Evolutionary conservation across 768 basidiomycete genomes (phyloP).

Genomic region (Lentinula sp.): DNA sequence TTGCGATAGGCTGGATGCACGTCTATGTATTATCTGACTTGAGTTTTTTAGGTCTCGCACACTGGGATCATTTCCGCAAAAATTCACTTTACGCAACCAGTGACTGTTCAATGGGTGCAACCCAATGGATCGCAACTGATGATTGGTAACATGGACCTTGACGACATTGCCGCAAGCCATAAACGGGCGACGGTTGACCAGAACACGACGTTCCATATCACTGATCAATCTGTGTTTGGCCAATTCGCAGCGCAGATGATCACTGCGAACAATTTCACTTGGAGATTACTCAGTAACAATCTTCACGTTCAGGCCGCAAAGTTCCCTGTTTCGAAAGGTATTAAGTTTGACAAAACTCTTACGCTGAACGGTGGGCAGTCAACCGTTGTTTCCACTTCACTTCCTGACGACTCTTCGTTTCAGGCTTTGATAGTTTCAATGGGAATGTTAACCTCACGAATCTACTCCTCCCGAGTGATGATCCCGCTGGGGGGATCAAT

Average conservation of each 20-base stretch:
- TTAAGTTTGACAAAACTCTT: conserved; percentile 58
- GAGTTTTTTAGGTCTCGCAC: conserved; percentile 45
- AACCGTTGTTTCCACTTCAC: not conserved
- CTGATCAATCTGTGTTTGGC: conserved; percentile 51
- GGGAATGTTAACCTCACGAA: conserved; percentile 49
- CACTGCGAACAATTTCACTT: conserved; percentile 61
- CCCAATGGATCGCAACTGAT: conserved; percentile 36
- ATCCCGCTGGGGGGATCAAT: conserved; percentile 61
- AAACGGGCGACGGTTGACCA: conserved; percentile 62
- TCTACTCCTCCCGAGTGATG: conserved; percentile 61
- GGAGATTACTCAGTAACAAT: conserved; percentile 52
- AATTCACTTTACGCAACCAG: conserved; percentile 53
- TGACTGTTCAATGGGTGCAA: conserved; percentile 55
- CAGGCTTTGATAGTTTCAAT: conserved; percentile 60
- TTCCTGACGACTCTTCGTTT: not conserved
- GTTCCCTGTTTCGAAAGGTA: conserved; percentile 60
- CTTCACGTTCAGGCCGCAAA: conserved; percentile 60
- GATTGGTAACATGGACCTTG: conserved; percentile 51
- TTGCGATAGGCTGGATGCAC: not conserved
- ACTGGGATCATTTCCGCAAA: conserved; percentile 60
- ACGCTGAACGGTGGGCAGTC: conserved; percentile 44
- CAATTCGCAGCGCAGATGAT: conserved; percentile 59
- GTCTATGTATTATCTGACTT: not conserved
- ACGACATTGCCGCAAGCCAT: conserved; percentile 39
- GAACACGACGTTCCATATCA: conserved; percentile 50